Percentiles rank a stretch among this genome's conserved stretches.
Evolutionary conservation across 306 rosid species (phyloP).

Genomic region (Quercus mongolica): DNA sequence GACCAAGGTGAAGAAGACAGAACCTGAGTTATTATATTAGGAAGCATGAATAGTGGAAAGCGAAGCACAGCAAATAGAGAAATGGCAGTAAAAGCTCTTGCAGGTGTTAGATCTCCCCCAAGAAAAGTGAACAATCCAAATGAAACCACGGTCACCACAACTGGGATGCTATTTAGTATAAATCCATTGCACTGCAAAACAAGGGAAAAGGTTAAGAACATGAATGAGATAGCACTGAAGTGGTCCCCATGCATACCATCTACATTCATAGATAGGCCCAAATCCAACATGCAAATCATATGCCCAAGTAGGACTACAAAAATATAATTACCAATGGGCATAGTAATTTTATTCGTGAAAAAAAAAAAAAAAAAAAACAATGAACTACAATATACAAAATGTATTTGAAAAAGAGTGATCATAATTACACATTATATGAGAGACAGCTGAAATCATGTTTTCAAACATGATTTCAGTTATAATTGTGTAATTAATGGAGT

Average conservation of each 20-base stretch:
- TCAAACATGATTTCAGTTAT: too few relatives aligned
- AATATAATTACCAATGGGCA: neutral
- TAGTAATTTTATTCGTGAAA: neutral
- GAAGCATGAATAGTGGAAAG: conserved; percentile 97
- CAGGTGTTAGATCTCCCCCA: conserved; percentile 91
- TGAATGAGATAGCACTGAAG: neutral
- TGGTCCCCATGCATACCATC: conserved; percentile 6
- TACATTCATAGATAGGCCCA: neutral
- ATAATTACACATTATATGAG: too few relatives aligned
- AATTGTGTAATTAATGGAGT: too few relatives aligned
- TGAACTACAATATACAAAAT: neutral
- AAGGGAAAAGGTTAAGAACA: conserved; percentile 19
- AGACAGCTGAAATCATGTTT: too few relatives aligned
- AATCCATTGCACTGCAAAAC: conserved; percentile 76
- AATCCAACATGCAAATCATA: neutral
- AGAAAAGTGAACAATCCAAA: conserved; percentile 88
- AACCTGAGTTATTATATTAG: conserved; percentile 96
- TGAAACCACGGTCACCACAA: conserved; percentile 87
- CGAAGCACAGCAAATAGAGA: conserved; percentile 95
- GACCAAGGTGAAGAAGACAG: neutral
- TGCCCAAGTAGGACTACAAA: neutral
- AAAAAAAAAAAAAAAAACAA: neutral
- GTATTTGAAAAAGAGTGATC: neutral
- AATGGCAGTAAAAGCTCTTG: conserved; percentile 94
- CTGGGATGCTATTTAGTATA: conserved; percentile 86